Evolutionary conservation across 2,329 filamentous ascomycete species (phyloP).

Genomic region (Exophiala lecanii-corni): DNA sequence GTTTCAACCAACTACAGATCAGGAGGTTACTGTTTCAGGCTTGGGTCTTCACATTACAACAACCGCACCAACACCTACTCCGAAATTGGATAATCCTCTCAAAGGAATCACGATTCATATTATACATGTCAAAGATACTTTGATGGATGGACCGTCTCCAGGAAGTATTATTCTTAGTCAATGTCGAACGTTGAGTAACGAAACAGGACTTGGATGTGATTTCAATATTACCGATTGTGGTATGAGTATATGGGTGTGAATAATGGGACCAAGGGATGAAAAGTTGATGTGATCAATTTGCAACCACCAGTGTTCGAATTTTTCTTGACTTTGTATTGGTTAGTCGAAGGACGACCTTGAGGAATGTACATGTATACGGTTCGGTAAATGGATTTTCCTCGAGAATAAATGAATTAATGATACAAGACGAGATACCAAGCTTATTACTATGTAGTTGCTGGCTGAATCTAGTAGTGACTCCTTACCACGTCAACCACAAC

Average conservation of each 20-base stretch:
- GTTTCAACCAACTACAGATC: slow-evolving; percentile 9
- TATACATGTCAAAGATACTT: slow-evolving; percentile 88
- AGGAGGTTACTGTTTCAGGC: neutral
- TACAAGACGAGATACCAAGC: neutral
- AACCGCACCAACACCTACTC: neutral
- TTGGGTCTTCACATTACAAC: neutral
- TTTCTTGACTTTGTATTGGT: neutral
- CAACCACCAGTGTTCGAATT: neutral
- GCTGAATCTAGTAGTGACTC: no score
- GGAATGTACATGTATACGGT: neutral
- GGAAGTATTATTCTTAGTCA: slow-evolving; percentile 66
- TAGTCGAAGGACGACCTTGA: neutral
- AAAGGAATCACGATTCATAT: slow-evolving; percentile 74
- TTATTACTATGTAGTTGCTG: no score
- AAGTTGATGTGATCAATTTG: no score
- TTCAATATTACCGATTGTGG: slow-evolving; percentile 69
- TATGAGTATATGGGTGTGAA: slow-evolving; percentile 47
- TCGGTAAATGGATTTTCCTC: neutral
- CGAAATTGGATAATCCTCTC: slow-evolving; percentile 39
- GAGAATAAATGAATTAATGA: neutral
- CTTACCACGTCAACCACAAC: no score
- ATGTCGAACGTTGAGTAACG: slow-evolving; percentile 61
- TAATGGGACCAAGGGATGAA: no score
- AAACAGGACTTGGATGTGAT: slow-evolving; percentile 67
- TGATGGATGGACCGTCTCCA: slow-evolving; percentile 64